Evolutionary conservation across 139 green algal genomes (phyloP), one percentile per base, ranked within the genome.

Genomic region (Chlorella vulgaris): DNA sequence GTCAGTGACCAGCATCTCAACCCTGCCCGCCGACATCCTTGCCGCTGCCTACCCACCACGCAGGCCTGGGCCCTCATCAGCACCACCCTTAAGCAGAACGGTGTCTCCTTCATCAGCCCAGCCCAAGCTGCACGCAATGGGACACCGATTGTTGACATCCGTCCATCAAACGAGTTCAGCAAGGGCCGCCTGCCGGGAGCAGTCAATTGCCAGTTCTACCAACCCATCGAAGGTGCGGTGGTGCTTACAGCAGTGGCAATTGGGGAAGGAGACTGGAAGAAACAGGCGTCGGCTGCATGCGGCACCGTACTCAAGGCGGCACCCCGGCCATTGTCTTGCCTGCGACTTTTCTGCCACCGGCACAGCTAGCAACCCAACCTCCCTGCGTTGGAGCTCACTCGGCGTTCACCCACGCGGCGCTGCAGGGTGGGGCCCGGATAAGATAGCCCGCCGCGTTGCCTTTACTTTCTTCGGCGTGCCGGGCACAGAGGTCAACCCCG

Each of bases 391-490:
- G n/a, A n/a, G n/a, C n/a, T n/a, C n/a, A n/a, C n/a, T n/a, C n/a
- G n/a, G n/a, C n/a, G n/a, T n/a, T n/a, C n/a, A n/a, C n/a, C n/a
- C n/a, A n/a, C n/a, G n/a, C 58, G 15, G 24, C 22, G 36, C 60
- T 74, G 62, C 73, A 81, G 82, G 81, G 67, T 90, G 87, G 87
- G 79, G 78, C 1, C 51, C 84, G 8, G 63, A 78, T n/a, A 81
- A 91, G 71, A 69, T 90, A 10, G 86, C 87, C 0, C 84, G 92
- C 6, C 80, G 92, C 1, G 69, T 85, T 15, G 92, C 85, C 4
- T 96, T 92, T 69, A 83, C 89, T 2, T 76, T 94, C 38, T 96
- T 96, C 80, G 92, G 92, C 4, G 86, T 96, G 33, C 65, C 65
- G 28, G 90, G 90, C 8, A 94, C 91, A 43, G 91, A 95, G 66